These are phyloP conservation scores for Scorias spongiosa DNA, from an alignment of 2,329 filamentous ascomycete genomes.

Conservation along the genomic window DNA sequence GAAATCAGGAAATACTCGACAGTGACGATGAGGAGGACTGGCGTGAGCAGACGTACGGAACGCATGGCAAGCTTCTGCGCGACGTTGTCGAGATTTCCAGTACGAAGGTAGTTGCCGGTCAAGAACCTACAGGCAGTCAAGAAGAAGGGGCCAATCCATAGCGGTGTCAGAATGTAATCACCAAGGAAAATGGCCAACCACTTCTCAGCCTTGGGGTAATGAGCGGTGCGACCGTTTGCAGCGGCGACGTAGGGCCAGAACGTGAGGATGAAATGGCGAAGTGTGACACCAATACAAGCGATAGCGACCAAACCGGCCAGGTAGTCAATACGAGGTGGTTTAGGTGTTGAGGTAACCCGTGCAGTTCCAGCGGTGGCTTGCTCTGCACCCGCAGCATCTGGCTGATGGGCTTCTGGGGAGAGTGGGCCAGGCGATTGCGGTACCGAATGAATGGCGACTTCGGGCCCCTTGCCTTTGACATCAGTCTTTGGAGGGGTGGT, in stretches of 20 bases:
- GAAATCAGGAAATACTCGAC: slow-evolving; percentile 34
- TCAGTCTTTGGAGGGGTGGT: neutral
- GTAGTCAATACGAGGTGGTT: slow-evolving; percentile 26
- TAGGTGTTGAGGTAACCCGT: neutral
- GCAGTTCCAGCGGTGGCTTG: neutral
- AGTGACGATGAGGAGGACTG: slow-evolving; percentile 27
- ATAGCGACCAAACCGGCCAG: slow-evolving; percentile 31
- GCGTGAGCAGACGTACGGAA: slow-evolving; percentile 32
- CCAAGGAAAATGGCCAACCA: slow-evolving; percentile 28
- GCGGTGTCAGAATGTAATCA: slow-evolving; percentile 30
- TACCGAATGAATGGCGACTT: neutral
- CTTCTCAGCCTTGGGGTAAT: slow-evolving; percentile 24
- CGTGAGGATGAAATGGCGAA: slow-evolving; percentile 31
- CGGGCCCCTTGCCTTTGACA: neutral
- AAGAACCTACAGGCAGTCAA: slow-evolving; percentile 34
- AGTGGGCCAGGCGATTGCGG: neutral
- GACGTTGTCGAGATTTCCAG: slow-evolving; percentile 27
- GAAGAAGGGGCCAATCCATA: slow-evolving; percentile 36
- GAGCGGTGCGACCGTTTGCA: slow-evolving; percentile 14
- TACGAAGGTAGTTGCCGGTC: slow-evolving; percentile 26
- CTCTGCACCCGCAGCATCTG: neutral
- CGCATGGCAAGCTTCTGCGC: slow-evolving; percentile 30
- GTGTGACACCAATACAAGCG: slow-evolving; percentile 29
- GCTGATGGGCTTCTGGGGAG: neutral
- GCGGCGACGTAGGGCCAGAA: slow-evolving; percentile 25